A percentile compares a stretch with the other conserved stretches of the same genome.
These are phyloP conservation scores for Termitomyces heimii DNA, from an alignment of 768 basidiomycete species.

Conservation along the genomic window DNA sequence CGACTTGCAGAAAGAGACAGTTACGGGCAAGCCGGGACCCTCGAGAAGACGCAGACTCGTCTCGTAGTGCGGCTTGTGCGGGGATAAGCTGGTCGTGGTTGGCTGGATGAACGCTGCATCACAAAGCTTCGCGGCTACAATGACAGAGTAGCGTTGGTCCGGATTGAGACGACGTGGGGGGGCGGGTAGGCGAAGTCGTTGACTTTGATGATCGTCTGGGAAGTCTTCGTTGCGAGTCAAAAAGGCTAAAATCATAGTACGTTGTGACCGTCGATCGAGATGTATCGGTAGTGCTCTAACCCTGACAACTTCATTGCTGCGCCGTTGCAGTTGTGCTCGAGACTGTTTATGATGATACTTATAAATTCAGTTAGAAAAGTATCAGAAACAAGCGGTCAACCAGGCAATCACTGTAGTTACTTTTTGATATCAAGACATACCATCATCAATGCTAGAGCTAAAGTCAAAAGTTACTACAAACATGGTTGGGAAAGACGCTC, in stretches of 20 bases:
- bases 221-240: not conserved
- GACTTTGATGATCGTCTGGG: constrained; percentile 1
- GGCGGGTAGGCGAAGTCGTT: not conserved
- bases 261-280: constrained; percentile 40
- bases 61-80: not conserved
- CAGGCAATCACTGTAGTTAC: not conserved
- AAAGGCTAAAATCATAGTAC: constrained; percentile 18
- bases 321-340: not conserved
- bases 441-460: constrained; percentile 1
- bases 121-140: not conserved
- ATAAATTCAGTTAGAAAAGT: not conserved
- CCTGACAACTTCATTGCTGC: constrained; percentile 20
- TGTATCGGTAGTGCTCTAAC: constrained; percentile 29
- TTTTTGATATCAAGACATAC: not conserved
- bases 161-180: not conserved
- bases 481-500: not conserved
- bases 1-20: not conserved
- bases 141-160: constrained; percentile 1
- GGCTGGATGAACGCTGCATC: not conserved
- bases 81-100: not conserved
- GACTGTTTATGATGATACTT: constrained; percentile 4
- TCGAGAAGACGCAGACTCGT: not conserved
- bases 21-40: not conserved
- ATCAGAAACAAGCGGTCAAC: not conserved
- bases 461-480: not conserved